These are phyloP conservation scores for Pinguiococcus pyrenoidosus DNA, from an alignment of 108 stramenopile species.

Conservation along the genomic window DNA sequence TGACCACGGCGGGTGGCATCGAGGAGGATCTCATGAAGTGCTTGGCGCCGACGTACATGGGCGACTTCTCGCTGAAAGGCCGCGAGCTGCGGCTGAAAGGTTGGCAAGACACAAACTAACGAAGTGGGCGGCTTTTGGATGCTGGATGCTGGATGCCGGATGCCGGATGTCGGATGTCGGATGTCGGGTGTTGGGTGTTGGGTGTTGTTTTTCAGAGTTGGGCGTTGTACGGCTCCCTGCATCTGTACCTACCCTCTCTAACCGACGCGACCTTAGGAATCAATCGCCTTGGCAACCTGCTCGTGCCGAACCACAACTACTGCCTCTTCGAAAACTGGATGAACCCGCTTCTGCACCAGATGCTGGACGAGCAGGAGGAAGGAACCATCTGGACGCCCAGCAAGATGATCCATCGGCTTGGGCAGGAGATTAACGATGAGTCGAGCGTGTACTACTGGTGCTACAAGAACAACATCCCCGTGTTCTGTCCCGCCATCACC, in stretches of 20 bases:
- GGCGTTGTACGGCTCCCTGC: no score
- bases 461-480: slow-evolving; percentile 86
- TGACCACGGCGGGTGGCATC: slow-evolving; percentile 94
- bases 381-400: slow-evolving; percentile 76
- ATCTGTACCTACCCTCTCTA: no score
- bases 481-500: slow-evolving; percentile 96
- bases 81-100: slow-evolving; percentile 34
- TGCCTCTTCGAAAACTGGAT: slow-evolving; percentile 98
- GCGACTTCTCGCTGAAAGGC: slow-evolving; percentile 76
- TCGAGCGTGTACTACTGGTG: slow-evolving; percentile 94
- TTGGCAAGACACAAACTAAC: no score
- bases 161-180: no score
- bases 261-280: no score
- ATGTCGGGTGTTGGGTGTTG: no score
- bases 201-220: no score
- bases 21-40: slow-evolving; percentile 99
- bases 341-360: slow-evolving; percentile 67
- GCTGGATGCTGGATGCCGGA: no score
- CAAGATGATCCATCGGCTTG: slow-evolving; percentile 81
- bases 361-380: slow-evolving; percentile 85
- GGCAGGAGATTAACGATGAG: slow-evolving; percentile 80
- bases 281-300: slow-evolving; percentile 87
- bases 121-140: no score
- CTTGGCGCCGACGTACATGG: slow-evolving; percentile 86
- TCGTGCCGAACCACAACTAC: slow-evolving; percentile 95